Evolutionary conservation across 2,329 filamentous ascomycete species (phyloP).

Genomic region (Lachnellula arida): DNA sequence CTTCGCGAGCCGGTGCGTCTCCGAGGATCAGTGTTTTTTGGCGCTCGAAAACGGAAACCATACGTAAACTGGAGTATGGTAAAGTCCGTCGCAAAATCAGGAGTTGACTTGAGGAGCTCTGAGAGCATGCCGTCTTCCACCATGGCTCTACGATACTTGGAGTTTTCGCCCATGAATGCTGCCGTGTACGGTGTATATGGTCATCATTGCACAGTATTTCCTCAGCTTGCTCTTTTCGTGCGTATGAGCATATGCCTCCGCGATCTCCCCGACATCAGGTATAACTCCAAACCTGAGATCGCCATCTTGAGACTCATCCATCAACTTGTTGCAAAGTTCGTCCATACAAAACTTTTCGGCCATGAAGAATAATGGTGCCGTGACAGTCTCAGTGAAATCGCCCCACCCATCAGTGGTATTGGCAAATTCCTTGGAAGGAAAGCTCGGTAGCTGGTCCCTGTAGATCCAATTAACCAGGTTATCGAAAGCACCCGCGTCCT

Average conservation of each 20-base stretch:
- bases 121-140: too few relatives aligned
- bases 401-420: not conserved
- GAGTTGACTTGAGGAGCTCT: too few relatives aligned
- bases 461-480: not conserved
- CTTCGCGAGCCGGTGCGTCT: not conserved
- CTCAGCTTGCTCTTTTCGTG: not conserved
- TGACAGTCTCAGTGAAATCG: not conserved
- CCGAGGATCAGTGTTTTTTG: not conserved
- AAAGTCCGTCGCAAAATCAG: too few relatives aligned
- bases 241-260: not conserved
- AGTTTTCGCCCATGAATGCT: too few relatives aligned
- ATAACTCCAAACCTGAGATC: not conserved
- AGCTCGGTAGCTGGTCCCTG: not conserved
- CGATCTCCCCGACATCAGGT: not conserved
- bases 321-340: not conserved
- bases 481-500: not conserved
- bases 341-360: not conserved
- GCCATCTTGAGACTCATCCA: not conserved
- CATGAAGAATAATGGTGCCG: not conserved
- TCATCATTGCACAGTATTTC: not conserved
- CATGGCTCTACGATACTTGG: too few relatives aligned
- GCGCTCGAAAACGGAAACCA: not conserved
- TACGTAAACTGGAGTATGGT: not conserved
- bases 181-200: not conserved
- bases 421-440: not conserved